These are phyloP conservation scores for Biancaea sappan DNA, from an alignment of 306 rosid species.

Conservation along the genomic window DNA sequence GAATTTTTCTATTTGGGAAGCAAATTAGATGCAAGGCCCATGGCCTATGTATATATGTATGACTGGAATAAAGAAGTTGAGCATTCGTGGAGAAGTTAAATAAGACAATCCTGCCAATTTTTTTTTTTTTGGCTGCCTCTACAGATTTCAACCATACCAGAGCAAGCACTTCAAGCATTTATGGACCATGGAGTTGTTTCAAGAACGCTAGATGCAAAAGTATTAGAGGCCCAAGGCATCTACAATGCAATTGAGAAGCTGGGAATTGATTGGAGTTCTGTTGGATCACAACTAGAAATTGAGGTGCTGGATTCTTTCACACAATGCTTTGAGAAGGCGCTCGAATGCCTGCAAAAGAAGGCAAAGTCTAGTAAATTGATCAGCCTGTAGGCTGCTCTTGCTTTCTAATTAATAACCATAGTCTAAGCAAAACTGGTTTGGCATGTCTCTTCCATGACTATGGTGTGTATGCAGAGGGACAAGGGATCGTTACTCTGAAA, in stretches of 20 bases:
- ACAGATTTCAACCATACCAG: constrained; percentile 88
- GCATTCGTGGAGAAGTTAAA: constrained; percentile 7
- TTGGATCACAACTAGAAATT: constrained; percentile 66
- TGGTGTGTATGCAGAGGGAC: constrained; percentile 19
- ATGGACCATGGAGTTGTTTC: constrained; percentile 76
- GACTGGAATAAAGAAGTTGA: background rate
- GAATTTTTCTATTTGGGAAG: background rate
- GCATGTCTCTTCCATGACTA: background rate
- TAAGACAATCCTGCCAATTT: background rate
- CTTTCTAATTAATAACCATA: constrained; percentile 5
- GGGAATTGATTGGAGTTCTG: constrained; percentile 81
- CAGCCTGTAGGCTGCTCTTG: constrained; percentile 6
- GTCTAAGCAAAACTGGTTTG: constrained; percentile 13
- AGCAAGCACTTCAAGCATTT: constrained; percentile 82
- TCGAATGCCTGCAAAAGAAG: background rate
- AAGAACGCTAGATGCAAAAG: constrained; percentile 76
- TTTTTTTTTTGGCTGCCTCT: constrained; percentile 23
- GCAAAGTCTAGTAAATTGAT: constrained; percentile 21
- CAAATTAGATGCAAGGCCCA: background rate
- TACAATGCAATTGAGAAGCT: constrained; percentile 79
- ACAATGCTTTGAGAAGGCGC: background rate
- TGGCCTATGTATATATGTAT: background rate
- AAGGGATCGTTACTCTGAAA: background rate
- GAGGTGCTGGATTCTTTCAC: constrained; percentile 22
- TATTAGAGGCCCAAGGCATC: constrained; percentile 67